Base-by-base conservation (phyloP, 768 basidiomycete species). In the Suillus weaverae region DNA sequence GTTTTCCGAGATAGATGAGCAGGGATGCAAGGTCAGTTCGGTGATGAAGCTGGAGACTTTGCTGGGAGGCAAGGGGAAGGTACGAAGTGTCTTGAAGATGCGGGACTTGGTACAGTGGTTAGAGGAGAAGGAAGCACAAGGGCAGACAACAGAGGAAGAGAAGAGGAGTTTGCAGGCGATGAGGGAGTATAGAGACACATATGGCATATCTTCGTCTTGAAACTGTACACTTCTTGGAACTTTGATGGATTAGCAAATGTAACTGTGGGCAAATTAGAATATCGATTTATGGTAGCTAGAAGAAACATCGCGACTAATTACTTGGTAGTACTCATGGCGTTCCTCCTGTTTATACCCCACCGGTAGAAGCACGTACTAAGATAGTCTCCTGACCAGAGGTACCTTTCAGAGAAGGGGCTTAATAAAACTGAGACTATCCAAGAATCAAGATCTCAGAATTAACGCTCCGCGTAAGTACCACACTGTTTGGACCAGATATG, bases 61-160 rank as follows among this genome's bases (percentile, higher is more conserved):
- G 55, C 80, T 95, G 30, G 86, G 83, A 43, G 92, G 94, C 14
- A 70, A 67, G 22, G 91, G 87, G 9, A 80, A 83, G 18, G 91
- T 99, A 32, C 81, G 85, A 60, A 87, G 92, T 4, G 93, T 98
- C 67, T 79, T 97, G 66, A 89, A 84, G 73, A 90, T 99, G 88
- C 78, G 85, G 65, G 93, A 98, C 73, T 78, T 99, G 64, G 90
- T 98, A 77, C 73, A 75, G 4, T 99, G 94, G 89, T 78, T 98
- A 67, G 84, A 90, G 72, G 78, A 81, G n/a, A 85, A 87, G 64
- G 90, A 41, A 43, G 26, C 26, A 8, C 57, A 39, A 32, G 38
- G 57, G 10, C 26, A 41, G 18, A 30, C 57, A 6, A 30, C 26
- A 11, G 57, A 59, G 6, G 57, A 59, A 87, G 0, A 83, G 85